phyloP scores from a whole-genome alignment of 2,329 filamentous ascomycete genomes.

The Colletotrichum sp. region DNA sequence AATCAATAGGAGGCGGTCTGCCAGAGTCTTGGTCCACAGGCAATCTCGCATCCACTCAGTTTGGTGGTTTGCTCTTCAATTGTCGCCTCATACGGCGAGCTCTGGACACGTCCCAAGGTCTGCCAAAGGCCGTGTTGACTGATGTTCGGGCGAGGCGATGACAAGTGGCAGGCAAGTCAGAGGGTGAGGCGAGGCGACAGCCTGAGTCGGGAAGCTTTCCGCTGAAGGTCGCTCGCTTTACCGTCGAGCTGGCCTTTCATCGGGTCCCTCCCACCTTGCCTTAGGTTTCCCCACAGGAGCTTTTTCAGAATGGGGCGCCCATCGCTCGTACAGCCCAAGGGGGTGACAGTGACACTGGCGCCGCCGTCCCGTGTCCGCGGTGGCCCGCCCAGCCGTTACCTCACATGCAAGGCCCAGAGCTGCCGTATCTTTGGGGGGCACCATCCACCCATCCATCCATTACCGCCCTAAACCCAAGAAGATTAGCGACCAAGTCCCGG shows the following conservation, averaged over 20 bases:
- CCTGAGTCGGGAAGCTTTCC: conserved; percentile 7
- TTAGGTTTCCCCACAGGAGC: conserved; percentile 7
- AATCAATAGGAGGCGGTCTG: neutral
- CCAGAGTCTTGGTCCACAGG: neutral
- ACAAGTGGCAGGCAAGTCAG: neutral
- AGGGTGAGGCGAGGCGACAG: neutral
- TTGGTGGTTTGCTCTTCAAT: neutral
- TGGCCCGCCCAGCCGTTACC: conserved; percentile 6
- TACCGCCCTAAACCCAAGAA: neutral
- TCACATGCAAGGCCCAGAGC: conserved; percentile 3
- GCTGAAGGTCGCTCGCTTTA: neutral
- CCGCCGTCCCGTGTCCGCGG: conserved; percentile 6
- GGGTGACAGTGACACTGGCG: conserved; percentile 8
- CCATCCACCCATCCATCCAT: neutral
- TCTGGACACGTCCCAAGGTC: neutral
- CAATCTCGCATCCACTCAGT: neutral
- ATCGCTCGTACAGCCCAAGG: neutral
- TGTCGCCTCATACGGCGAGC: neutral
- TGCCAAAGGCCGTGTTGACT: neutral
- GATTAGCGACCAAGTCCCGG: conserved; percentile 3
- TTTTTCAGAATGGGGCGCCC: conserved; percentile 4
- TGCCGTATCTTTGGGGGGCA: neutral
- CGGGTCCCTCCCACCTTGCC: neutral
- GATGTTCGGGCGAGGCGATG: neutral
- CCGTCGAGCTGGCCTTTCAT: neutral